Percentiles rank a stretch among this genome's conserved stretches.
These are phyloP conservation scores for Daucus carota DNA, from an alignment of 129 eudicot species.

Conservation along the genomic window DNA sequence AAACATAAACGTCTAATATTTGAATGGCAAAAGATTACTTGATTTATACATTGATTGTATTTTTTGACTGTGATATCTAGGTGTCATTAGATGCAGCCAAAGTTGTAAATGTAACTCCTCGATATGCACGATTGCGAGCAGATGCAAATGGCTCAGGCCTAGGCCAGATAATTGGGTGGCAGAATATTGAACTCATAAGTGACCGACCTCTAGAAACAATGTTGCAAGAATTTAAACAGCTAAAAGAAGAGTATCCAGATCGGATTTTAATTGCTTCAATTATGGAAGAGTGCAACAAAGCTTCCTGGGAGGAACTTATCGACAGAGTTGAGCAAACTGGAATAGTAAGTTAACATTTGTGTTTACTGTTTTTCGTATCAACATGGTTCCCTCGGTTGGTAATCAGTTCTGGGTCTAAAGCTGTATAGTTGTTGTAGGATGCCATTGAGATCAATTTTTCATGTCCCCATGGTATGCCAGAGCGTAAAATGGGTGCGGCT, in stretches of 20 bases:
- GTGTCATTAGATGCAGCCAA: constrained; percentile 91
- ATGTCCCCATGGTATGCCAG: constrained; percentile 99
- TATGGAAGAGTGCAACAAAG: constrained; percentile 94
- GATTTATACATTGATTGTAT: neutral
- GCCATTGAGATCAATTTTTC: constrained; percentile 90
- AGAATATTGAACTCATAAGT: constrained; percentile 91
- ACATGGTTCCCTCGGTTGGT: constrained; percentile 4
- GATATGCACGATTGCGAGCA: constrained; percentile 81
- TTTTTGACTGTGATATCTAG: constrained; percentile 24
- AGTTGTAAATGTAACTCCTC: constrained; percentile 90
- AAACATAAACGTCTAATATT: neutral
- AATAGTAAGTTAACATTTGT: constrained; percentile 44
- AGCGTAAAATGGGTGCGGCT: constrained; percentile 96
- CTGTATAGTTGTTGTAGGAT: constrained; percentile 39
- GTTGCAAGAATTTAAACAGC: constrained; percentile 76
- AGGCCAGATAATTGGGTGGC: constrained; percentile 92
- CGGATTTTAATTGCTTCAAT: constrained; percentile 93
- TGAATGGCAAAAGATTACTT: neutral
- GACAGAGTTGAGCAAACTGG: constrained; percentile 95
- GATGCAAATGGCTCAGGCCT: constrained; percentile 85
- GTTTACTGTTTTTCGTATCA: constrained; percentile 3
- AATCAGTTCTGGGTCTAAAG: constrained; percentile 2
- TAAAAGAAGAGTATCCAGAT: constrained; percentile 93
- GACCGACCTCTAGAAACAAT: constrained; percentile 93
- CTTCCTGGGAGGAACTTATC: constrained; percentile 95